These are phyloP conservation scores for Stephanodiscus triporus DNA, from an alignment of 108 stramenopile species.

Conservation along the genomic window DNA sequence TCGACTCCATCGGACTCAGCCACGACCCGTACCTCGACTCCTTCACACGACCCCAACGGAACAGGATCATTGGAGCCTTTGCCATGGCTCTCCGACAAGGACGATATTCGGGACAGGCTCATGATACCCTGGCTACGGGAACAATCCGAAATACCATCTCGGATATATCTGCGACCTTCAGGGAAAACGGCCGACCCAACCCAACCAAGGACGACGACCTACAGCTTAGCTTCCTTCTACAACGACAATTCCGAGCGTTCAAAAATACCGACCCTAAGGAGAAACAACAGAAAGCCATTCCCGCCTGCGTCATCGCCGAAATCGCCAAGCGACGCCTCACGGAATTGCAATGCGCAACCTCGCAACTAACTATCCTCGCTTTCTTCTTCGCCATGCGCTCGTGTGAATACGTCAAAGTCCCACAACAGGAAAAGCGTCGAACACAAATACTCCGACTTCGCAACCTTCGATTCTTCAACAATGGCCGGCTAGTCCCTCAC, in stretches of 20 bases:
- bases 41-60: neutral
- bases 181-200: neutral
- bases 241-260: neutral
- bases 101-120: neutral
- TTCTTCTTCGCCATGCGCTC: neutral
- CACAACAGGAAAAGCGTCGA: neutral
- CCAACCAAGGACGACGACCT: constrained; percentile 6
- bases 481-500: neutral
- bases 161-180: neutral
- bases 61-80: neutral
- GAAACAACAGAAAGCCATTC: constrained; percentile 1
- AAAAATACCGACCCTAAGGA: neutral
- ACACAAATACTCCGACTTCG: neutral
- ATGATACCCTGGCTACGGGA: neutral
- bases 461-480: neutral
- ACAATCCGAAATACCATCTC: constrained; percentile 6
- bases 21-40: neutral
- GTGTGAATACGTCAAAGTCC: constrained; percentile 3
- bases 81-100: neutral
- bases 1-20: neutral
- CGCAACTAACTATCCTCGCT: neutral
- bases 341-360: neutral
- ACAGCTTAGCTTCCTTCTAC: neutral
- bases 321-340: no score
- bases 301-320: neutral